Conservation (phyloP, 176 grass and related monocot genomes). For the Secale cereale region DNA sequence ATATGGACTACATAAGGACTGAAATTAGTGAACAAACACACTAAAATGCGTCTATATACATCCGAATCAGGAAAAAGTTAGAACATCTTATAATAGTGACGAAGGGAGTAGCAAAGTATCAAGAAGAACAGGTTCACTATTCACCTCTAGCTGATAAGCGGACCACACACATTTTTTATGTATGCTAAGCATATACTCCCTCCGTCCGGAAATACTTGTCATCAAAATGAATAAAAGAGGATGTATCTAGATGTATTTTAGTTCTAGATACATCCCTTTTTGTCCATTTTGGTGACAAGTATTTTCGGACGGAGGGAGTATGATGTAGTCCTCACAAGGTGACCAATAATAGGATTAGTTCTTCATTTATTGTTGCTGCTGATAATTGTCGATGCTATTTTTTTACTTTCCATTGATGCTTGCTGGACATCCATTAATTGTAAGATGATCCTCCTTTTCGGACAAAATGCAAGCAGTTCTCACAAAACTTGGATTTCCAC, state of each 20-base stretch:
- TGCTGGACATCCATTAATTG: neutral
- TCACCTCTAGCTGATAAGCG: constrained; percentile 7
- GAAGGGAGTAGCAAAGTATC: neutral
- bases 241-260: too few relatives aligned
- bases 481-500: constrained; percentile 15
- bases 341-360: neutral
- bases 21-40: too few relatives aligned
- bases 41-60: too few relatives aligned
- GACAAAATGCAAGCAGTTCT: neutral
- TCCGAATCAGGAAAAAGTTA: too few relatives aligned
- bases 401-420: neutral
- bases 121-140: neutral
- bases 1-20: too few relatives aligned
- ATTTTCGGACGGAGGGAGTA: too few relatives aligned
- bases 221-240: too few relatives aligned
- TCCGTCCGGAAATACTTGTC: too few relatives aligned
- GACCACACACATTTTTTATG: neutral
- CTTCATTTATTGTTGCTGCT: neutral
- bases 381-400: neutral
- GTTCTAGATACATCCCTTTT: too few relatives aligned
- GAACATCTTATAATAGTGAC: too few relatives aligned
- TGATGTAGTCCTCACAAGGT: neutral
- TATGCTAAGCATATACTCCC: constrained; percentile 3
- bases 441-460: neutral
- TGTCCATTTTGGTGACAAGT: too few relatives aligned